phyloP scores from a whole-genome alignment of 768 basidiomycete genomes.

The Pleurotus platypus region DNA sequence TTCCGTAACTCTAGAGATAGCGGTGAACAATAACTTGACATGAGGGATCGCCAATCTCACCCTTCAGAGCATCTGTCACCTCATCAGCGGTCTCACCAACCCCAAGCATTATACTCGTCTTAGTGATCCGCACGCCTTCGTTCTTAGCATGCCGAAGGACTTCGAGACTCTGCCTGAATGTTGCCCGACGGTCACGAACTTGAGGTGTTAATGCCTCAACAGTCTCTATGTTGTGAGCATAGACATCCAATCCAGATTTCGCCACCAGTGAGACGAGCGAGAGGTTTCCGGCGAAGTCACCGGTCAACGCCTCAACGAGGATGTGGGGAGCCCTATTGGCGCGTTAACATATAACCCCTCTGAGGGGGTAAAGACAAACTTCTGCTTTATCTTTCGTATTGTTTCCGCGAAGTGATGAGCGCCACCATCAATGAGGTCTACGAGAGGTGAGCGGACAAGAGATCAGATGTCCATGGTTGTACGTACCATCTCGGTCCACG shows the following conservation, averaged over 20 bases:
- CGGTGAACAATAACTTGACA: conserved; percentile 2
- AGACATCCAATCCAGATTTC: conserved; percentile 92
- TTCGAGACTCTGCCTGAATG: conserved; percentile 78
- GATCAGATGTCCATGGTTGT: not conserved
- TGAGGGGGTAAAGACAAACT: conserved; percentile 41
- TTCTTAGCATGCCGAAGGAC: conserved; percentile 84
- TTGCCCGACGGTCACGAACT: conserved; percentile 93
- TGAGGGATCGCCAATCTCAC: conserved; percentile 36
- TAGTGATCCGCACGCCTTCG: conserved; percentile 83
- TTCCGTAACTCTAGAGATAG: conserved; percentile 74
- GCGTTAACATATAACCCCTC: conserved; percentile 3
- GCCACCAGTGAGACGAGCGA: conserved; percentile 81
- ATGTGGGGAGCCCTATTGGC: conserved; percentile 81
- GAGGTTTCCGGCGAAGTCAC: conserved; percentile 84
- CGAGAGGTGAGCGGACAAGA: not conserved
- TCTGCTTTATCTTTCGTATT: conserved; percentile 92
- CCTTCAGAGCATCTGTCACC: conserved; percentile 75
- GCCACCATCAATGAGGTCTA: conserved; percentile 91
- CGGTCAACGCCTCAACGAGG: conserved; percentile 93
- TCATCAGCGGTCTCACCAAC: conserved; percentile 89
- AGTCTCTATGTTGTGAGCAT: conserved; percentile 97
- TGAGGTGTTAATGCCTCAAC: conserved; percentile 91
- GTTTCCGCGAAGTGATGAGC: conserved; percentile 94
- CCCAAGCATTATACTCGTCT: conserved; percentile 98
- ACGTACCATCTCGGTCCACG: conserved; percentile 92